phyloP scores from a whole-genome alignment of 306 rosid genomes.

The Arachis hypogaea region DNA sequence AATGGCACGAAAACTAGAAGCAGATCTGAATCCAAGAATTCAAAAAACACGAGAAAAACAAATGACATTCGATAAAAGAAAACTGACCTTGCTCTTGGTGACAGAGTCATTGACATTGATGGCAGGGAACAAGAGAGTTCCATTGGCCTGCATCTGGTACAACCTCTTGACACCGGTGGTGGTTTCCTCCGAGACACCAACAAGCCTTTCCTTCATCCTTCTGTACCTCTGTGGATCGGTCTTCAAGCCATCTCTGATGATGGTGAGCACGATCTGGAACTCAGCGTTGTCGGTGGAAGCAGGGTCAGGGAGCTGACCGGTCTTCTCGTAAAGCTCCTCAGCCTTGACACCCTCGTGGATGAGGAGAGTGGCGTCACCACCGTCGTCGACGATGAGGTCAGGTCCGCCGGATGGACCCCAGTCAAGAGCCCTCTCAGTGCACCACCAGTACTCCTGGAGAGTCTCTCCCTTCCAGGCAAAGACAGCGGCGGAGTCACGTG shows the following conservation, averaged over 20 bases:
- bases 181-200: slow-evolving; percentile 95
- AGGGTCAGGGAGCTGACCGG: slow-evolving; percentile 71
- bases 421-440: slow-evolving; percentile 90
- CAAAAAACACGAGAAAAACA: background rate
- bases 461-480: slow-evolving; percentile 99
- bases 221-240: slow-evolving; percentile 74
- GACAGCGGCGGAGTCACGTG: slow-evolving; percentile 90
- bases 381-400: slow-evolving; percentile 91
- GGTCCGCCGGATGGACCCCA: slow-evolving; percentile 97
- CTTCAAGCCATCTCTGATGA: slow-evolving; percentile 81
- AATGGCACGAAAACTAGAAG: background rate
- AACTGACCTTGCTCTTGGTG: slow-evolving; percentile 91
- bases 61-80: too few relatives aligned
- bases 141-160: slow-evolving; percentile 85
- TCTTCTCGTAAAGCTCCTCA: slow-evolving; percentile 69
- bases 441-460: slow-evolving; percentile 99
- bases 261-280: slow-evolving; percentile 81
- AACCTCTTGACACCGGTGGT: slow-evolving; percentile 98
- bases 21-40: slow-evolving; percentile 8
- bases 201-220: slow-evolving; percentile 86
- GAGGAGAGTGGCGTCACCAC: slow-evolving; percentile 82
- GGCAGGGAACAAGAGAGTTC: slow-evolving; percentile 85
- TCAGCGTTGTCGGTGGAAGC: slow-evolving; percentile 75
- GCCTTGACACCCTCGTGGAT: slow-evolving; percentile 97
- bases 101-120: slow-evolving; percentile 96